A percentile compares a stretch with the other conserved stretches of the same genome.
These are phyloP conservation scores for Cryptosporidium viatorum DNA, from an alignment of 169 alveolate genomes.

Conservation along the genomic window DNA sequence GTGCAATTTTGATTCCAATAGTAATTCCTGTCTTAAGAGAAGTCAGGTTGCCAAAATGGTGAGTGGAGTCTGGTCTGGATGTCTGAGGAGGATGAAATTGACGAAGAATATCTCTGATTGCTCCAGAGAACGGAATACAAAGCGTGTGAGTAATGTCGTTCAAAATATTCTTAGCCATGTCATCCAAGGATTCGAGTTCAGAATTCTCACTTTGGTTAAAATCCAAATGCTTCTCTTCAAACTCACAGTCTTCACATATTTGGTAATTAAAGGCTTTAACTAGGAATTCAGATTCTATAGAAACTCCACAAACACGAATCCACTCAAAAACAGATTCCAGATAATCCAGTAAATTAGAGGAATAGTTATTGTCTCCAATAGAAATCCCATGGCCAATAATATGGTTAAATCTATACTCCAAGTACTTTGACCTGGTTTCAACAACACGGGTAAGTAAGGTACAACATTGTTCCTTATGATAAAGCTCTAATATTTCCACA, in stretches of 20 bases:
- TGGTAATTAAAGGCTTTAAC: constrained; percentile 12
- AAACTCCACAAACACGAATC: constrained; percentile 61
- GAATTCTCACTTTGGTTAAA: neutral
- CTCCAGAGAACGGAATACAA: constrained; percentile 57
- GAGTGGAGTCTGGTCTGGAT: constrained; percentile 49
- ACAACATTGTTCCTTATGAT: constrained; percentile 38
- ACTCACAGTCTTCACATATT: constrained; percentile 17
- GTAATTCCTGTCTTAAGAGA: constrained; percentile 57
- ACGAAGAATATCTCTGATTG: constrained; percentile 62
- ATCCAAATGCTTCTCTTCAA: constrained; percentile 13
- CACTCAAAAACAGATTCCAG: constrained; percentile 54
- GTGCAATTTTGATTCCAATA: constrained; percentile 65
- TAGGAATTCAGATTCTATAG: constrained; percentile 45
- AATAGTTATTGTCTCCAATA: constrained; percentile 7
- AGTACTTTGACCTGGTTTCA: constrained; percentile 38
- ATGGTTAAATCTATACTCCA: constrained; percentile 61
- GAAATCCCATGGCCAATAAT: constrained; percentile 51
- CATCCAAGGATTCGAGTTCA: neutral
- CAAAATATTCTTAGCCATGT: constrained; percentile 20
- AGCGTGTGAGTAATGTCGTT: constrained; percentile 28
- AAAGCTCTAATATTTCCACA: constrained; percentile 6
- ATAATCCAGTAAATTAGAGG: constrained; percentile 38
- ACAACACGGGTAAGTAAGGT: constrained; percentile 1
- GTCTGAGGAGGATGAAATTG: constrained; percentile 67
- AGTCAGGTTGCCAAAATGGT: constrained; percentile 56